phyloP scores from a whole-genome alignment of 257 asterid species.

The Petunia axillaris region DNA sequence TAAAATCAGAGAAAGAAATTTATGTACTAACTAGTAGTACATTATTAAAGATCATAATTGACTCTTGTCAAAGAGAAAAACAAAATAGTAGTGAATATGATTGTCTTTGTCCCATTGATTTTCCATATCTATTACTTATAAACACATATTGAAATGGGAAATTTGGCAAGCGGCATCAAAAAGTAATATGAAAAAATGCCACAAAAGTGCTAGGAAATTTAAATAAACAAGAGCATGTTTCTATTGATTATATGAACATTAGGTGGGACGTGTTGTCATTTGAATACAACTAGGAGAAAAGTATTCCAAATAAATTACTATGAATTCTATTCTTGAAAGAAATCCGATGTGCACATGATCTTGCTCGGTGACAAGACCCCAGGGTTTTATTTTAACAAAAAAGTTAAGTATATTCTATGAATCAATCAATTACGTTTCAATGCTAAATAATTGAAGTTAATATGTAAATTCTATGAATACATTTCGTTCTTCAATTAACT shows the following conservation, averaged over 20 bases:
- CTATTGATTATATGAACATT: slow-evolving; percentile 14
- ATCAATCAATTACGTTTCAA: not conserved
- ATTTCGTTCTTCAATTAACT: not conserved
- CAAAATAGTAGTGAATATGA: not conserved
- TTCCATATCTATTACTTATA: not conserved
- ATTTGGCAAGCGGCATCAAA: not conserved
- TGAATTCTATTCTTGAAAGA: slow-evolving; percentile 25
- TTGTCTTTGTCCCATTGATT: not conserved
- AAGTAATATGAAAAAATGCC: not conserved
- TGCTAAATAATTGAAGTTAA: not conserved
- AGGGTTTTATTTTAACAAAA: not conserved
- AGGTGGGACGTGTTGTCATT: slow-evolving; percentile 5
- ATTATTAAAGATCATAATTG: not conserved
- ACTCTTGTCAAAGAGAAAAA: not conserved
- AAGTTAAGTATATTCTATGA: not conserved
- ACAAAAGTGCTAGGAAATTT: not conserved
- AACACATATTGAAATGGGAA: not conserved
- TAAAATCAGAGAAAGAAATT: not conserved
- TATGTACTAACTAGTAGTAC: not conserved
- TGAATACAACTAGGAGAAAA: not conserved
- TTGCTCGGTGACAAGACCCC: slow-evolving; percentile 37
- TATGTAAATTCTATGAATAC: not conserved
- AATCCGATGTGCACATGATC: slow-evolving; percentile 42
- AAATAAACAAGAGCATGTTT: not conserved
- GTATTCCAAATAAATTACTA: not conserved